phyloP scores from a whole-genome alignment of 2,329 filamentous ascomycete genomes.

The Podosphaera xanthii region DNA sequence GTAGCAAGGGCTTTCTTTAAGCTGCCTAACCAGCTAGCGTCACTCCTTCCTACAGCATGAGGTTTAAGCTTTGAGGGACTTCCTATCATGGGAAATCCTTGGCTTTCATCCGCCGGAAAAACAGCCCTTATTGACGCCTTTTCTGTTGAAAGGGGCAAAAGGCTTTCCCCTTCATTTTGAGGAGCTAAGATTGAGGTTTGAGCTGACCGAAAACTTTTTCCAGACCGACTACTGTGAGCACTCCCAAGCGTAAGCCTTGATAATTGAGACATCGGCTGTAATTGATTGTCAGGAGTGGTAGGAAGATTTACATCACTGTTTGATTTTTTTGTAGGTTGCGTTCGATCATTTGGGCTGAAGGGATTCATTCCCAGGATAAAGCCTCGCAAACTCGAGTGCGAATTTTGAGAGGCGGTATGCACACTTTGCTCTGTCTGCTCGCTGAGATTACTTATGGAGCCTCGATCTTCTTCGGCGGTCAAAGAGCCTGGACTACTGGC shows the following conservation, averaged over 20 bases:
- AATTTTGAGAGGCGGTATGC: conserved; percentile 11
- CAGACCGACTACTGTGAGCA: conserved; percentile 8
- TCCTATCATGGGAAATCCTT: conserved; percentile 17
- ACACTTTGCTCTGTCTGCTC: conserved; percentile 16
- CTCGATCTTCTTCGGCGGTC: conserved; percentile 13
- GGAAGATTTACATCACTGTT: background rate
- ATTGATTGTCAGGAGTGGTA: background rate
- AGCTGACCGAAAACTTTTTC: conserved; percentile 13
- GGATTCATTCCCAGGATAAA: conserved; percentile 13
- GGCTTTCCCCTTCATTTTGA: conserved; percentile 12
- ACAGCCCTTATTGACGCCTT: conserved; percentile 7
- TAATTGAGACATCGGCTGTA: background rate
- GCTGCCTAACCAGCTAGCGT: conserved; percentile 37
- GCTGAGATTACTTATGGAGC: conserved; percentile 17
- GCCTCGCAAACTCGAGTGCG: conserved; percentile 12
- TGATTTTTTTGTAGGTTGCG: conserved; percentile 2
- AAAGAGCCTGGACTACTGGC: conserved; percentile 10
- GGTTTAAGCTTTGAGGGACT: conserved; percentile 35
- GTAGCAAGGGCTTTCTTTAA: conserved; percentile 22
- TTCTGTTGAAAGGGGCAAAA: conserved; percentile 12
- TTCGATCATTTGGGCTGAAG: conserved; percentile 7
- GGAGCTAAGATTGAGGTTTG: conserved; percentile 12
- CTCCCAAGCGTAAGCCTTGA: conserved; percentile 6
- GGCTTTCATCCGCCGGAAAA: background rate
- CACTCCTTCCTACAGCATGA: conserved; percentile 3